Percentiles rank a stretch among this genome's conserved stretches.
Evolutionary conservation across 441 rosid genomes (phyloP).

Genomic region (Adansonia gregorii): DNA sequence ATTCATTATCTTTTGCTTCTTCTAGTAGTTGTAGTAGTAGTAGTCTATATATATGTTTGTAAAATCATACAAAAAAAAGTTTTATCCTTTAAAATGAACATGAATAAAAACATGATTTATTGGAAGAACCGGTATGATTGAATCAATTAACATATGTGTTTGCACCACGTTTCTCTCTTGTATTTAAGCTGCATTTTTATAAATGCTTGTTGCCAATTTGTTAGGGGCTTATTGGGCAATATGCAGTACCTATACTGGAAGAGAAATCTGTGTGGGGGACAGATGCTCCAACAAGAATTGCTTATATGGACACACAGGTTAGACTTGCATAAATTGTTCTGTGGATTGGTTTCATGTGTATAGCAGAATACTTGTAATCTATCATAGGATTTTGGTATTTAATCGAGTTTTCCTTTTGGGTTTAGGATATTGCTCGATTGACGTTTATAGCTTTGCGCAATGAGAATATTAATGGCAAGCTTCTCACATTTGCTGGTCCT

Average conservation of each 20-base stretch:
- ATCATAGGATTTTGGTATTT: slow-evolving; percentile 1
- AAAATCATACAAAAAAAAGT: not conserved
- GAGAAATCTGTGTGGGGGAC: slow-evolving; percentile 99
- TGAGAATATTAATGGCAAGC: slow-evolving; percentile 68
- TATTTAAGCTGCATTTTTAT: not conserved
- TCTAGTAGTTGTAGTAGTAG: not conserved
- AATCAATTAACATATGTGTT: not conserved
- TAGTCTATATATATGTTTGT: not conserved
- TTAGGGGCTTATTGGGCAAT: slow-evolving; percentile 94
- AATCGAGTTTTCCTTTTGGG: slow-evolving; percentile 22
- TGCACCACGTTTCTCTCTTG: slow-evolving; percentile 4
- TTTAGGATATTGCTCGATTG: slow-evolving; percentile 88
- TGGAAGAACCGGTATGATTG: not conserved
- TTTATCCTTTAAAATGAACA: not conserved
- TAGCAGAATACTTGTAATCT: not conserved
- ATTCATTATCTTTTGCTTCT: not conserved
- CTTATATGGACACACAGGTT: slow-evolving; percentile 98
- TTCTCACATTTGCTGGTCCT: slow-evolving; percentile 94
- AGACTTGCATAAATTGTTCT: slow-evolving; percentile 19
- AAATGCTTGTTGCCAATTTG: slow-evolving; percentile 26
- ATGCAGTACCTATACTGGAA: slow-evolving; percentile 92
- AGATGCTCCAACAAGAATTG: slow-evolving; percentile 92
- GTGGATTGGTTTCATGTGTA: slow-evolving; percentile 8
- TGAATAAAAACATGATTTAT: not conserved
- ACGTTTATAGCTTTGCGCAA: slow-evolving; percentile 82